These are phyloP conservation scores for Mimosa bimucronata DNA, from an alignment of 306 rosid genomes.

Conservation along the genomic window DNA sequence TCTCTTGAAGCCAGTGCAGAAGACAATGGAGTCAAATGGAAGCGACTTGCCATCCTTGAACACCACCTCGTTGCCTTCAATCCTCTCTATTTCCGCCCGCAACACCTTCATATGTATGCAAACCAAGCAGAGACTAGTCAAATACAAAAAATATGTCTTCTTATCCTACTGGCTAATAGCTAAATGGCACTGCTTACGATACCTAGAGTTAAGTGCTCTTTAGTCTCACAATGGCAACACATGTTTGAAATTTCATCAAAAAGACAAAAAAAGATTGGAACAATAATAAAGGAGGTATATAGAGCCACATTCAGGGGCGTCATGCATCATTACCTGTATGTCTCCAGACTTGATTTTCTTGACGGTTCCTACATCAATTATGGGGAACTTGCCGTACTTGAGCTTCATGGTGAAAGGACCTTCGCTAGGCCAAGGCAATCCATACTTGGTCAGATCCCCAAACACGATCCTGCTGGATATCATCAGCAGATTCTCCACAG, in stretches of 20 bases:
- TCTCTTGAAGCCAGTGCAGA: conserved; percentile 78
- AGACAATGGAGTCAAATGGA: conserved; percentile 61
- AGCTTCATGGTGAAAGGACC: conserved; percentile 19
- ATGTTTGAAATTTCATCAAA: no score
- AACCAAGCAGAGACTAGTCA: no score
- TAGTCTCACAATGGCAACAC: no score
- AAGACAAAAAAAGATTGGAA: neutral
- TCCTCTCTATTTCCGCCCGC: conserved; percentile 52
- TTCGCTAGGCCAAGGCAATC: neutral
- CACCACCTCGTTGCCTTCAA: conserved; percentile 44
- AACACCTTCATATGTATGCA: conserved; percentile 42
- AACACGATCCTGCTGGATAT: neutral
- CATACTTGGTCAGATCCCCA: conserved; percentile 5
- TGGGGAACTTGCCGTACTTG: neutral
- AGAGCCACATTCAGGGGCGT: neutral
- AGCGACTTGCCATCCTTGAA: conserved; percentile 51
- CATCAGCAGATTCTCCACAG: neutral
- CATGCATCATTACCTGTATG: neutral
- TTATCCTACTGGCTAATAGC: neutral
- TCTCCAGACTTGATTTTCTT: conserved; percentile 11
- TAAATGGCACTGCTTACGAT: neutral
- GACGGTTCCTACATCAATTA: conserved; percentile 3
- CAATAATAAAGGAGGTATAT: neutral
- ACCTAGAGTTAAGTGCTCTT: no score
- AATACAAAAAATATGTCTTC: neutral